Base-by-base conservation (phyloP, 2,329 filamentous ascomycete genomes). In the Monosporascus sp. region DNA sequence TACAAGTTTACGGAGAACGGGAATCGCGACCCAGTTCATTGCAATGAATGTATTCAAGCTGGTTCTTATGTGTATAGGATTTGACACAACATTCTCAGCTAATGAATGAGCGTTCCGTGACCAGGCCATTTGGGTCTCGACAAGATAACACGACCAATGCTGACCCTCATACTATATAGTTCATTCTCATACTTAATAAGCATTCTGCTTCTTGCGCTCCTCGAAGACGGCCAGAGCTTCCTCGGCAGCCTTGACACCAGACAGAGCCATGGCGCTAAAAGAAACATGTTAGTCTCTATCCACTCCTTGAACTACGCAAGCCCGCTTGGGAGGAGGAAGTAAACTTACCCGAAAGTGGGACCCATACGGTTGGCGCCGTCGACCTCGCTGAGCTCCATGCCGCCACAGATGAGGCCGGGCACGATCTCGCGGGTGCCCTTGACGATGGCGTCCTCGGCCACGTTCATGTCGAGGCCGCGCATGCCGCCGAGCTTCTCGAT, bases 291-390 rank as follows among this genome's bases (percentile, higher is more conserved):
- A 39, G 7, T 3, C 15, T 45, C n/a, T 43, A 43, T 41, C 5
- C 44, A 31, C 17, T 5, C 2, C 25, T 38, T 45, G 31, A 35
- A 35, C 31, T 2, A 14, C 9, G 9, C 5, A 14, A 35, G 31
- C 11, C 31, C 11, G 11, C 31, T 17, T 3, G 2, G 36, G 36
- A 36, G 11, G 22, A 27, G 25, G 7, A 31, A 49, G 47, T 22
- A 24, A 14, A 55, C 60, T 59, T 57, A 61, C 60, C 62, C 66
- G 20, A 69, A 69, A 15, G 66, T 69, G 8, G 66, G 66, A 68
- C 86, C 92, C 91, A 96, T 96, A 50, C 91, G 83, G 76, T 95
- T 95, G 57, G 90, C 89, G 18, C 90, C 91, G 65, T 96, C 91
- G 35, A 96, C 85, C 73, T 96, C 91, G 54, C 86, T 89, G 61